Percentiles rank a stretch among this genome's conserved stretches.
Evolutionary conservation across 371 early-diverging fungal genomes (phyloP).

Genomic region (Rhizopus sp.): DNA sequence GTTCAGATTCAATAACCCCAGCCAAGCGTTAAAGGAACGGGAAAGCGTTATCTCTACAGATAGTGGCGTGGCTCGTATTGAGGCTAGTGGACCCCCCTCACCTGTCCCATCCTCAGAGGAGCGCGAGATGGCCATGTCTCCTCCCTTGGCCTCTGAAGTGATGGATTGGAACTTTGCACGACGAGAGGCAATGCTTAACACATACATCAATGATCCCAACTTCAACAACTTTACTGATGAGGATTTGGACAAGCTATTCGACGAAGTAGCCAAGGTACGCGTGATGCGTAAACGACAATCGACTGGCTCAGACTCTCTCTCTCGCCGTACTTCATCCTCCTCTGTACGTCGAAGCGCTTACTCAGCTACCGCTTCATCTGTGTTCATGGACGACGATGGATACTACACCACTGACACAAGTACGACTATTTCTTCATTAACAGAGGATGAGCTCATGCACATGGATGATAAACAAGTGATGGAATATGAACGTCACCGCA

Average conservation of each 20-base stretch:
- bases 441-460: constrained; percentile 13
- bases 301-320: constrained; percentile 23
- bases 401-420: constrained; percentile 21
- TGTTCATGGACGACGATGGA: constrained; percentile 23
- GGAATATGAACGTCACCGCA: constrained; percentile 48
- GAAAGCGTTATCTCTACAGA: constrained; percentile 29
- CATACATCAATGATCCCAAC: constrained; percentile 43
- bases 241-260: constrained; percentile 55
- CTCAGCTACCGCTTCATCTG: constrained; percentile 20
- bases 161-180: constrained; percentile 81
- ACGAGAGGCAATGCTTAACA: constrained; percentile 61
- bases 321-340: constrained; percentile 26
- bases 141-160: constrained; percentile 45
- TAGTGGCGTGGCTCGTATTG: constrained; percentile 8
- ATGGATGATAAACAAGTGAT: constrained; percentile 42
- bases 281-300: constrained; percentile 30
- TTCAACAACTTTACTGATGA: constrained; percentile 50
- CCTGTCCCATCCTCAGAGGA: constrained; percentile 56
- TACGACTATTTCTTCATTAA: constrained; percentile 2
- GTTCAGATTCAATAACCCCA: constrained; percentile 87
- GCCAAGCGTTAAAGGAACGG: constrained; percentile 76
- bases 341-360: constrained; percentile 22
- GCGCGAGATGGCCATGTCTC: constrained; percentile 37
- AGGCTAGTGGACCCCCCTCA: constrained; percentile 28
- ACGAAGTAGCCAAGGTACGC: constrained; percentile 55